Evolutionary conservation across 805 yeast species (phyloP).

Genomic region (Candida piceae): DNA sequence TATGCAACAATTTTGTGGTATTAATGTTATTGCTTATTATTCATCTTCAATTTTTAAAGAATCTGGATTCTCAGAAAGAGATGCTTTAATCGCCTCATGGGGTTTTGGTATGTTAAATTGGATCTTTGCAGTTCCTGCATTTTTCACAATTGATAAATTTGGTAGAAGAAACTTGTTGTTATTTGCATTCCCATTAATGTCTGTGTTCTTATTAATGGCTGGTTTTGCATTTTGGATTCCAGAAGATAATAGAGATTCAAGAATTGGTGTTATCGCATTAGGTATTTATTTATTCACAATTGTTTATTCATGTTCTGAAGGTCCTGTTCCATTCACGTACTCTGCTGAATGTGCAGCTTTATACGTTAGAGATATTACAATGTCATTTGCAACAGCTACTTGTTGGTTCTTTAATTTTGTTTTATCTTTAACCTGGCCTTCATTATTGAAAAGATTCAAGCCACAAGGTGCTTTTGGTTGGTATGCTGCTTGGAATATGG

Average conservation of each 20-base stretch:
- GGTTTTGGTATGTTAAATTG: slow-evolving; percentile 83
- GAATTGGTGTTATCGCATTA: slow-evolving; percentile 61
- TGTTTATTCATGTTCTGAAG: slow-evolving; percentile 80
- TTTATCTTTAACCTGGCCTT: slow-evolving; percentile 75
- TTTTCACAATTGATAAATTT: slow-evolving; percentile 69
- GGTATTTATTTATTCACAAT: slow-evolving; percentile 72
- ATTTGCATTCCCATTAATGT: slow-evolving; percentile 60
- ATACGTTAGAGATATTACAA: slow-evolving; percentile 73
- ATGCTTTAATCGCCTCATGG: slow-evolving; percentile 74
- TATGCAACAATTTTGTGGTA: slow-evolving; percentile 90
- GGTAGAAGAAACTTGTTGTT: slow-evolving; percentile 65
- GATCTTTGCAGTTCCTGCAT: slow-evolving; percentile 77
- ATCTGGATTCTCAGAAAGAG: slow-evolving; percentile 57
- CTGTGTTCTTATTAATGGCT: slow-evolving; percentile 51
- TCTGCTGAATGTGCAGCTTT: slow-evolving; percentile 82
- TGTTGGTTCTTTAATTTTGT: slow-evolving; percentile 72
- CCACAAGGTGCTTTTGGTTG: slow-evolving; percentile 86
- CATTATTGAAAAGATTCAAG: slow-evolving; percentile 57
- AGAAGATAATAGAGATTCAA: slow-evolving; percentile 37
- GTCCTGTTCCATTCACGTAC: slow-evolving; percentile 87
- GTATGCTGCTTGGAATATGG: slow-evolving; percentile 80
- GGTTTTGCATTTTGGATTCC: slow-evolving; percentile 73
- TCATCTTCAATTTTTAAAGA: slow-evolving; percentile 70
- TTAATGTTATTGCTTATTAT: slow-evolving; percentile 83
- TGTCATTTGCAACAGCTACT: slow-evolving; percentile 73